Evolutionary conservation across 805 yeast genomes (phyloP), one percentile per base, ranked within the genome.

Genomic region (Lipomyces japonicus): DNA sequence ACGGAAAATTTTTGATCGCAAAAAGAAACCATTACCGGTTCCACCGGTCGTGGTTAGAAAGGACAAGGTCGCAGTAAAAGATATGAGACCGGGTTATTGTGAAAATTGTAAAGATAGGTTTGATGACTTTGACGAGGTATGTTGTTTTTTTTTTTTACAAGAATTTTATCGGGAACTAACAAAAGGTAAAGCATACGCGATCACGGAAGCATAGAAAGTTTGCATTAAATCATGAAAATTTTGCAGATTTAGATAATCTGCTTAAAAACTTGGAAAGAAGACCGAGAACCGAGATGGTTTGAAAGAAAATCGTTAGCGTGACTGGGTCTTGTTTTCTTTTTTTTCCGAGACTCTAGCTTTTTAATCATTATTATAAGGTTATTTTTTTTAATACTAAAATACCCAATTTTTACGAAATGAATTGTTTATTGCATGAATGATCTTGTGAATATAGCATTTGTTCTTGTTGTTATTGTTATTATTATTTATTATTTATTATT

Each of bases 71-170:
- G 56, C 59, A n/a, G 50, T 45, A 10, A 60, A 52, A 30, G 58
- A 51, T 28, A 55, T 51, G 50, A 40, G 48, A n/a, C 60, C 91
- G 0, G 97, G 97, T 0, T 90, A 86, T 67, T 91, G 98, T 69
- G 98, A 91, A 65, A 91, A 91, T 64, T 91, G 98, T 68, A 74
- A 91, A 22, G 84, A 84, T 52, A 82, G 82, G 64, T 91, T 85
- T 64, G 90, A 85, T 44, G 79, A 80, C 58, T 82, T 89, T 62
- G 86, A 81, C 23, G 86, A 79, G 46, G 52, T 48, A 22, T 9
- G 39, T 42, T 9, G 9, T 23, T 19, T 26, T 36, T n/a, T n/a
- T 30, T 18, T 12, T 2, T 19, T 6, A 10, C 21, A 5, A 6
- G 18, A 10, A 10, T 2, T 26, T 16, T 3, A 23, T 3, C n/a